Percentiles rank a stretch among this genome's conserved stretches.
Conservation (phyloP, 176 grass and related monocot genomes). For the Alopecurus myosuroides region DNA sequence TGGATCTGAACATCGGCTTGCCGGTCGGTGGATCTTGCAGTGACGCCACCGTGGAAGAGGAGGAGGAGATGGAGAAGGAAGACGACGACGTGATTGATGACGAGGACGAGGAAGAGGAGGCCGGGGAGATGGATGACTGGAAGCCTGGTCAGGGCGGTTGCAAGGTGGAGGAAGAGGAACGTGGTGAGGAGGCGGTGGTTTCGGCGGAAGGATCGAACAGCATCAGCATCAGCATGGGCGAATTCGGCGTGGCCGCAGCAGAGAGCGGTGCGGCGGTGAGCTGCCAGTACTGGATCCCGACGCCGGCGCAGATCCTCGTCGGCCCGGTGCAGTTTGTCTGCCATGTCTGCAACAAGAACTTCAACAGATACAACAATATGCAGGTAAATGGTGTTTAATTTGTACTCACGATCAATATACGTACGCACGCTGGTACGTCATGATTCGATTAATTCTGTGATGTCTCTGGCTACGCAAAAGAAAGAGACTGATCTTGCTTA, state of each 20-base stretch:
- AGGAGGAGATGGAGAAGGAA: slow-evolving; percentile 17
- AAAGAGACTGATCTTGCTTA: neutral
- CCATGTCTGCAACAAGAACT: slow-evolving; percentile 83
- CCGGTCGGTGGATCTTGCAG: slow-evolving; percentile 14
- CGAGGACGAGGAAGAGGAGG: slow-evolving; percentile 2
- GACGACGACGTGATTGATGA: slow-evolving; percentile 22
- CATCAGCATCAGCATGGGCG: neutral
- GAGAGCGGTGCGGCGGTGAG: slow-evolving; percentile 1
- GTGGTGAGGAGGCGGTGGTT: slow-evolving; percentile 20
- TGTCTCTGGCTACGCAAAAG: too few relatives aligned
- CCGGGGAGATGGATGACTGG: slow-evolving; percentile 8
- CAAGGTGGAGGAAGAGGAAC: slow-evolving; percentile 14
- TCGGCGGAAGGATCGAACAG: slow-evolving; percentile 17
- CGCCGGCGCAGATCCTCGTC: slow-evolving; percentile 72
- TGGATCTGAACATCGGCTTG: slow-evolving; percentile 73
- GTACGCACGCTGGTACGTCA: too few relatives aligned
- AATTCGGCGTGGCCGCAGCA: neutral
- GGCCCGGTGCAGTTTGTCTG: slow-evolving; percentile 84
- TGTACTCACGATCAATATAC: too few relatives aligned
- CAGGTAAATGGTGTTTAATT: slow-evolving; percentile 47
- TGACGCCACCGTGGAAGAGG: slow-evolving; percentile 7
- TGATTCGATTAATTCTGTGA: too few relatives aligned
- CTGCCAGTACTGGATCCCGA: slow-evolving; percentile 76
- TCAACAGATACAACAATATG: slow-evolving; percentile 98
- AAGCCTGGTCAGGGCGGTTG: neutral